Evolutionary conservation across 2,329 filamentous ascomycete species (phyloP), one percentile per base, ranked within the genome.

Genomic region (Mycosphaerella sp.): DNA sequence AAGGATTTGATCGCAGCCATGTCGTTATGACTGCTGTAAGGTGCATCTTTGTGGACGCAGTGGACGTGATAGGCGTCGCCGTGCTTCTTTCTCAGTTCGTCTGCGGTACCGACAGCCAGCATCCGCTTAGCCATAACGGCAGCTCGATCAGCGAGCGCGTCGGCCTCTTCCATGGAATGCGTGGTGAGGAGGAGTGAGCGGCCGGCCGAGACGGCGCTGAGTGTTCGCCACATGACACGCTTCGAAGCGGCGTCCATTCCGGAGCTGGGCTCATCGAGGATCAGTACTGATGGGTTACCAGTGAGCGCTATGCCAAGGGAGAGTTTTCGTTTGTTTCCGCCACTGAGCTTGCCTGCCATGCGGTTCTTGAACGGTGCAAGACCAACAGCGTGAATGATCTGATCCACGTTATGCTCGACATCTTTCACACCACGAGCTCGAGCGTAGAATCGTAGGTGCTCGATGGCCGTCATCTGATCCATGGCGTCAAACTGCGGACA

Each of bases 161-260:
- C 89, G 0, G 90, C 91, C 70, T 96, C 91, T 67, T 96, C 90
- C 89, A 96, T 95, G 43, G 82, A 87, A 68, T 97, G 91, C 0
- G 91, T 96, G 0, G 91, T 96, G 14, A 97, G 78, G 1, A 97
- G 75, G 13, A 96, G 80, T 0, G 85, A 87, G n/a, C 90, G 80
- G 0, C 89, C 89, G 0, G 82, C 79, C 0, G 85, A 83, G 3
- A 90, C 83, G 1, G 82, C 78, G 3, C 81, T 80, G 0, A 96
- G 75, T 0, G 89, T 95, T 50, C 81, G 81, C 91, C 91, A 96
- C 87, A 97, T 95, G 58, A 94, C 79, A 37, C 91, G 80, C 69
- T 96, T 96, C 0, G 88, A 85, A 0, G 88, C 89, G 0, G 90
- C 89, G 62, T 97, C 91, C 73, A 96, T 86, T 0, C 90, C 89